Evolutionary conservation across 768 basidiomycete genomes (phyloP).

Genomic region (Sarcodon aspratus): DNA sequence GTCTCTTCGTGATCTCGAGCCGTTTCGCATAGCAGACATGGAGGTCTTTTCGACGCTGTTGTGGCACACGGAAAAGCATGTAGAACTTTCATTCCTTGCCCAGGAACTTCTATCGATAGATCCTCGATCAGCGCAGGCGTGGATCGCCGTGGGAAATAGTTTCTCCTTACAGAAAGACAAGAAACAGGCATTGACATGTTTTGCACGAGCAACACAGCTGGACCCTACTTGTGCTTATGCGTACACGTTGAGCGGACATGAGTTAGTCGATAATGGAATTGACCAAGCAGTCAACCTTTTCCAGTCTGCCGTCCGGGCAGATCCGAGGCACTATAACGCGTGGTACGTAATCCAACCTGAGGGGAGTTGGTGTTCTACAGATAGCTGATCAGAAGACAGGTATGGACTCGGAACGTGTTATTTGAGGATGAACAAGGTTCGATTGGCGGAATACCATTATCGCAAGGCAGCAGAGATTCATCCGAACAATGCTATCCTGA

Average conservation of each 20-base stretch:
- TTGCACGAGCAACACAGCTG: constrained; percentile 81
- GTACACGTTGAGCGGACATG: constrained; percentile 93
- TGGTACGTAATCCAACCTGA: constrained; percentile 50
- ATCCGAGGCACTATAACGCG: constrained; percentile 93
- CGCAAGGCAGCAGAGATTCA: constrained; percentile 87
- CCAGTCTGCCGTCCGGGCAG: constrained; percentile 82
- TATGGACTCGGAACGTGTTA: constrained; percentile 98
- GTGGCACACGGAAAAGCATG: constrained; percentile 84
- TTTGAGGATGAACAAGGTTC: constrained; percentile 85
- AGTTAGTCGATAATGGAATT: constrained; percentile 91
- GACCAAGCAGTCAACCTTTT: constrained; percentile 89
- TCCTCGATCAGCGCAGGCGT: constrained; percentile 76
- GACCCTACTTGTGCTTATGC: constrained; percentile 91
- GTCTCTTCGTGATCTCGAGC: constrained; percentile 70
- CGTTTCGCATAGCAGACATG: constrained; percentile 88
- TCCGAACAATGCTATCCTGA: constrained; percentile 87
- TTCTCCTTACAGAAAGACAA: constrained; percentile 95
- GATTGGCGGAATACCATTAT: constrained; percentile 95
- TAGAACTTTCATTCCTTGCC: constrained; percentile 83
- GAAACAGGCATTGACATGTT: constrained; percentile 87
- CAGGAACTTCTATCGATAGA: constrained; percentile 84
- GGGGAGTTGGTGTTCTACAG: constrained; percentile 2
- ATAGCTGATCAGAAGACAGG: constrained; percentile 35
- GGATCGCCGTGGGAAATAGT: constrained; percentile 95
- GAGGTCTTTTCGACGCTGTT: constrained; percentile 93